phyloP scores from a whole-genome alignment of 306 rosid species.

The Malus fusca region DNA sequence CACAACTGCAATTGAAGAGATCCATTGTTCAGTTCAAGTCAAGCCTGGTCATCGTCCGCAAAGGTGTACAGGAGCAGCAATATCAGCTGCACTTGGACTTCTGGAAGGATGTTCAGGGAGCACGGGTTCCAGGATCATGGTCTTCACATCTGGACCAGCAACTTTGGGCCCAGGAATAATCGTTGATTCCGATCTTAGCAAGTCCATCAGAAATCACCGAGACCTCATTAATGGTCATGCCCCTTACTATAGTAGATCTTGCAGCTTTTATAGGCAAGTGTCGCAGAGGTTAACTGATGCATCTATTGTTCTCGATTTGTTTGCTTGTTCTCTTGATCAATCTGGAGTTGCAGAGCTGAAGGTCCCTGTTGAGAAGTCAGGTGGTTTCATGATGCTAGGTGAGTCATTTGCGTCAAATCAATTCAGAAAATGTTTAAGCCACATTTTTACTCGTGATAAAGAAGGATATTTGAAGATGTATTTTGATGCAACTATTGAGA shows the following conservation, averaged over 20 bases:
- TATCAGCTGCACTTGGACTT: constrained; percentile 8
- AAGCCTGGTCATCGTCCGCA: constrained; percentile 41
- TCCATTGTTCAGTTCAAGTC: constrained; percentile 30
- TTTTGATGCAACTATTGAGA: neutral
- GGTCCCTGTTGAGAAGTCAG: neutral
- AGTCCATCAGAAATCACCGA: neutral
- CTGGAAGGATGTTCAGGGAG: neutral
- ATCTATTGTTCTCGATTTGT: neutral
- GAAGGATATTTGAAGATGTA: neutral
- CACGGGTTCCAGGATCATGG: neutral
- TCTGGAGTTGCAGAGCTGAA: neutral
- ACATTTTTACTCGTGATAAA: neutral
- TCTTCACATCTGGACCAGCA: neutral
- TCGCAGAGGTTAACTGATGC: neutral
- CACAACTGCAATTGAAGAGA: constrained; percentile 65
- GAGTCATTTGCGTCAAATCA: neutral
- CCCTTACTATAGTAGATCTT: neutral
- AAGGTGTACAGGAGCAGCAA: constrained; percentile 77
- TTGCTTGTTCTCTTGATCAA: neutral
- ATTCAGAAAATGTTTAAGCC: neutral
- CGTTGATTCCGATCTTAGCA: neutral
- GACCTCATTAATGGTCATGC: neutral
- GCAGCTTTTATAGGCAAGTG: neutral
- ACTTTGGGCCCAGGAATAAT: neutral
- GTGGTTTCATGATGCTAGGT: neutral